Evolutionary conservation across 2,329 filamentous ascomycete genomes (phyloP).

Genomic region (Cytospora leucostoma): DNA sequence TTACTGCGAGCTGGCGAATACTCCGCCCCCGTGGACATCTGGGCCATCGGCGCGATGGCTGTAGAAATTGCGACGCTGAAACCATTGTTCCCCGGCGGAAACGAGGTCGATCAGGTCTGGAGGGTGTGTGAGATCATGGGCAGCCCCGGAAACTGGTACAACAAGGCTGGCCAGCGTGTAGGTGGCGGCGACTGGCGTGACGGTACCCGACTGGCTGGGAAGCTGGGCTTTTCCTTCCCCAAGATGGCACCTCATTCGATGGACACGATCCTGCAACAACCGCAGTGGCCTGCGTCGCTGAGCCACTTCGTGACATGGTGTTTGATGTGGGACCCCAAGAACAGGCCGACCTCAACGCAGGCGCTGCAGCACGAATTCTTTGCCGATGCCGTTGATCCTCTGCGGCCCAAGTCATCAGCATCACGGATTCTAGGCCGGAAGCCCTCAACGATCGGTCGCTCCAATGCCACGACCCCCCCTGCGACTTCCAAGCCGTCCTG

Average conservation of each 20-base stretch:
- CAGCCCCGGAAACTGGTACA: conserved; percentile 97
- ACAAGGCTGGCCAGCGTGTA: conserved; percentile 81
- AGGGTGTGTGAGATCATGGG: conserved; percentile 99
- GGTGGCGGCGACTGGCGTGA: conserved; percentile 98
- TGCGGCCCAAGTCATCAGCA: conserved; percentile 87
- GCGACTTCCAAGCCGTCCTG: conserved; percentile 85
- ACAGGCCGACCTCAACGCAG: conserved; percentile 85
- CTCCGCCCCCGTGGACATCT: conserved; percentile 96
- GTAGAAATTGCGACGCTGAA: conserved; percentile 97
- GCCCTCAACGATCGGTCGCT: conserved; percentile 76
- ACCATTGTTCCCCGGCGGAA: conserved; percentile 93
- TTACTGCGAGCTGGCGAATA: conserved; percentile 93
- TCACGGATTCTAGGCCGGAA: conserved; percentile 85
- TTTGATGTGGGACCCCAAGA: conserved; percentile 97
- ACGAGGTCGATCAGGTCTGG: conserved; percentile 99
- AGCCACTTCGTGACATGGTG: conserved; percentile 97
- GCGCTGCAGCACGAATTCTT: conserved; percentile 97
- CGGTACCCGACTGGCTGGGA: conserved; percentile 86
- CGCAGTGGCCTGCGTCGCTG: conserved; percentile 87
- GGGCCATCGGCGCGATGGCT: conserved; percentile 97
- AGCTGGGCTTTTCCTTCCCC: conserved; percentile 97
- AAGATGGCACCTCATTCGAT: conserved; percentile 98
- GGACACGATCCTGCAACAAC: conserved; percentile 86
- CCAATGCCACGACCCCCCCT: conserved; percentile 59
- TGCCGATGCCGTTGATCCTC: conserved; percentile 83